phyloP scores from a whole-genome alignment of 148 eudicot genomes.

The Rhododendron williamsianum region DNA sequence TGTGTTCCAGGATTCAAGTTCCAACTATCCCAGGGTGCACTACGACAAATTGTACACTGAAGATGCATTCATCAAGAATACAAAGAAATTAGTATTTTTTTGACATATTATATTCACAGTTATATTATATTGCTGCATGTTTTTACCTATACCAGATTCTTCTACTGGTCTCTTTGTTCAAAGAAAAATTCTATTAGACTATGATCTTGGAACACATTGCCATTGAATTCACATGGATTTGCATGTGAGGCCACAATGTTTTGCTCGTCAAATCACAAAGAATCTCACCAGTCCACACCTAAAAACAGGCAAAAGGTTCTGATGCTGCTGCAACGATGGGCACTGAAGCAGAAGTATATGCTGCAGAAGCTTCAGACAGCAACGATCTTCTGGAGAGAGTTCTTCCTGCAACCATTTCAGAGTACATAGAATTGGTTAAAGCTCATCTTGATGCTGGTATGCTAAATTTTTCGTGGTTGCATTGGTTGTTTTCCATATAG shows the following conservation, averaged over 20 bases:
- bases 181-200: not conserved
- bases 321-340: constrained; percentile 90
- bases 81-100: not conserved
- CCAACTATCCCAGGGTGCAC: not conserved
- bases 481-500: not conserved
- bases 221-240: not conserved
- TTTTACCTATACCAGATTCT: not conserved
- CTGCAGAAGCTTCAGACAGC: constrained; percentile 83
- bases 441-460: constrained; percentile 81
- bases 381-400: constrained; percentile 83
- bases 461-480: constrained; percentile 16
- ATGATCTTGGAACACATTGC: not conserved
- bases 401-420: constrained; percentile 72
- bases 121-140: not conserved
- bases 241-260: not conserved
- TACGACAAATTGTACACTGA: not conserved
- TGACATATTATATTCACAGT: not conserved
- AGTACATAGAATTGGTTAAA: constrained; percentile 72
- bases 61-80: not conserved
- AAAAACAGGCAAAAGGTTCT: constrained; percentile 76
- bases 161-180: not conserved
- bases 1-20: not conserved
- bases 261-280: not conserved
- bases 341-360: constrained; percentile 90
- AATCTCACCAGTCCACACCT: not conserved